Base-by-base conservation (phyloP, 2,329 filamentous ascomycete genomes). In the Venturiaceae sp. region DNA sequence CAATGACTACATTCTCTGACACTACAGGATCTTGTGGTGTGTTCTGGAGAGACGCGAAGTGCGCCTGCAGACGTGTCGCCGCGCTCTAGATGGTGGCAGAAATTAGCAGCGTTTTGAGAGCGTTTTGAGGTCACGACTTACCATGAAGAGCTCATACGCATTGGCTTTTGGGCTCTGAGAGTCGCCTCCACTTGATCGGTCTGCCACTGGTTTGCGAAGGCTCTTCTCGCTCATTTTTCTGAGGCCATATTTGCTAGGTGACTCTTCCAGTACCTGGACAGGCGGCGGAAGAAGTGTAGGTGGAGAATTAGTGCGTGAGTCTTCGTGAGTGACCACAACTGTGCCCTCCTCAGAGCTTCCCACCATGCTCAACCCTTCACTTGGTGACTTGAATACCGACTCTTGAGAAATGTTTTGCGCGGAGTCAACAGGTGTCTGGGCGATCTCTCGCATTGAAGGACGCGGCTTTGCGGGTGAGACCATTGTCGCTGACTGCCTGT, bases 231-330 rank as follows among this genome's bases (percentile, higher is more conserved):
- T 33, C 44, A 33, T 58, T 26, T 58, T 58, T 16, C 52, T 53
- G 14, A 44, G 14, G 8, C 34, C 57, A 21, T 54, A 53, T 37
- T 53, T 53, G 23, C 46, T 54, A 2, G 50, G 46, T 9, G 37
- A 50, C 21, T 53, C 57, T 13, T 58, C 50, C 28, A 53, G 26
- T 47, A 26, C 26, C 11, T 39, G 53, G 16, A 52, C 33, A 32
- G 34, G 46, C 19, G 58, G 55, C 19, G 41, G 53, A 50, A 44
- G 30, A 37, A 60, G 46, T 21, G 33, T 34, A 39, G 36, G 58
- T 36, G 54, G 55, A 30, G 55, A 39, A 19, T 32, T 47, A 44
- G 58, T 36, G 44, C 36, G 57, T 23, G 36, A n/a, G 30, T 32
- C 28, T 14, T 58, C 55, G 23, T 28, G 16, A 26, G 14, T 30